Percentiles rank a stretch among this genome's conserved stretches.
Evolutionary conservation across 2,329 filamentous ascomycete species (phyloP).

Genomic region (Lomentospora prolificans): DNA sequence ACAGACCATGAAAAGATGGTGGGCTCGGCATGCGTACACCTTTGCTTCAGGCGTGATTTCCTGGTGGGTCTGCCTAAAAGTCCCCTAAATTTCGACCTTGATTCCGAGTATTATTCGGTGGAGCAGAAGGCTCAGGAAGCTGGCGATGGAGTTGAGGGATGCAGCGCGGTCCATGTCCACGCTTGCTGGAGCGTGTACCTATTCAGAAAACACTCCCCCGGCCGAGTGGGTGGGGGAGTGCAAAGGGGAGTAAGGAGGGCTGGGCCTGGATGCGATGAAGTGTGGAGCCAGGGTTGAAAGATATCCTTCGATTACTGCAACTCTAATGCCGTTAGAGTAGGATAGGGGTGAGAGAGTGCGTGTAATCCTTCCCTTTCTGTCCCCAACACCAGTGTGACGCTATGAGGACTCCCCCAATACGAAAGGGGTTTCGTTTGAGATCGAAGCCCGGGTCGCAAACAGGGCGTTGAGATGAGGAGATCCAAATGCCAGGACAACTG

Average conservation of each 20-base stretch:
- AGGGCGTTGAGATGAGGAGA: no score
- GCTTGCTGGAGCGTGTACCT: background rate
- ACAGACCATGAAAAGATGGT: no score
- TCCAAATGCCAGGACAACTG: no score
- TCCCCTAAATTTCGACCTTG: background rate
- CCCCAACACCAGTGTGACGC: no score
- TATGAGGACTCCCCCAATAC: no score
- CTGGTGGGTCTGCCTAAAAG: background rate
- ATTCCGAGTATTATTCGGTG: background rate
- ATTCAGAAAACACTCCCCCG: background rate
- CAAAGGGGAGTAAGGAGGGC: background rate
- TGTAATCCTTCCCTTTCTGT: no score
- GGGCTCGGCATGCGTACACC: background rate
- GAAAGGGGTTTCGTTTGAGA: no score
- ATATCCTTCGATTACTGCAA: background rate
- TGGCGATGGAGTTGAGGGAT: background rate
- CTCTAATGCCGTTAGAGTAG: conserved; percentile 5
- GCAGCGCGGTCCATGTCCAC: background rate
- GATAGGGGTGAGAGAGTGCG: background rate
- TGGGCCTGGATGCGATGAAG: no score
- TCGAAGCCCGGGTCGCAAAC: no score
- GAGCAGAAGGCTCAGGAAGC: background rate
- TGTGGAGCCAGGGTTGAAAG: background rate
- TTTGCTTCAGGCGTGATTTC: background rate
- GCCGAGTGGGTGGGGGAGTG: background rate